These are phyloP conservation scores for Nicotiana obtusifolia DNA, from an alignment of 257 asterid genomes.

Conservation along the genomic window DNA sequence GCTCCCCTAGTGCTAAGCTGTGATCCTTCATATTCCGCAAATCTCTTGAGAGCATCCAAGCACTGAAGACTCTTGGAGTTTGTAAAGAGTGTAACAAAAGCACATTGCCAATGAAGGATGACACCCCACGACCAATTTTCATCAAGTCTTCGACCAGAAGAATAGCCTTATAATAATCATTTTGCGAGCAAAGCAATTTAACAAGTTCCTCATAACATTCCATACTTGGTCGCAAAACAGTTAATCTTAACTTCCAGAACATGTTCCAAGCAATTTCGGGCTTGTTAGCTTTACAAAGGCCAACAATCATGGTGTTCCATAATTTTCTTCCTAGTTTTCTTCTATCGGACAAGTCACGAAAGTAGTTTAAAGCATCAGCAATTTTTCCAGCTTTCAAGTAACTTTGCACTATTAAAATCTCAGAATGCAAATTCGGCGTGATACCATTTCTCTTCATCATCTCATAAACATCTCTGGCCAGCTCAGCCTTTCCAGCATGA, in stretches of 20 bases:
- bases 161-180: conserved; percentile 39
- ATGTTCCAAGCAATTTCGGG: conserved; percentile 39
- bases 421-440: conserved; percentile 29
- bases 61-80: conserved; percentile 27
- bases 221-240: conserved; percentile 39
- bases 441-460: conserved; percentile 45
- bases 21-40: conserved; percentile 28
- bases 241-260: conserved; percentile 42
- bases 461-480: conserved; percentile 51
- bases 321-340: conserved; percentile 28
- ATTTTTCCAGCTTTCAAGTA: conserved; percentile 36
- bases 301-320: conserved; percentile 50
- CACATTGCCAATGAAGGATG: conserved; percentile 73
- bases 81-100: conserved; percentile 59
- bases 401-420: conserved; percentile 48
- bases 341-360: conserved; percentile 31
- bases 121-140: conserved; percentile 44
- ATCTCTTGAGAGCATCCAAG: conserved; percentile 40
- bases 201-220: conserved; percentile 80
- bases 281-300: conserved; percentile 51
- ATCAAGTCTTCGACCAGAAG: conserved; percentile 55
- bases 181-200: conserved; percentile 39
- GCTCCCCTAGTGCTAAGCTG: conserved; percentile 49
- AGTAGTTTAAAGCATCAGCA: conserved; percentile 40
- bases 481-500: conserved; percentile 53